Evolutionary conservation across 345 rosid genomes (phyloP).

Genomic region (Salix caprea): DNA sequence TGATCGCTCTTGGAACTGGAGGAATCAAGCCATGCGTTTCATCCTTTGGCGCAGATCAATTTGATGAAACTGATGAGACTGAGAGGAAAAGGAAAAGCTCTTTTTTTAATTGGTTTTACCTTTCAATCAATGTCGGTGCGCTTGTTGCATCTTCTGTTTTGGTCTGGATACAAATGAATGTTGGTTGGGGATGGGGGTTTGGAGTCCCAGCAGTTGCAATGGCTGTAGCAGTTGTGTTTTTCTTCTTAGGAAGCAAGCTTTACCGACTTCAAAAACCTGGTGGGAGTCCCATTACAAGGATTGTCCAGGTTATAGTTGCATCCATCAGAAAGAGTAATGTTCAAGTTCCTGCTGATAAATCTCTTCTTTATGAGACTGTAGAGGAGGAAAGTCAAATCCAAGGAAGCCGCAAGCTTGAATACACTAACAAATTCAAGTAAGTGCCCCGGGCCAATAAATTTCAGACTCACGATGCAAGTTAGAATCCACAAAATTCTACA

Average conservation of each 20-base stretch:
- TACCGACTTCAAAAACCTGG: constrained; percentile 83
- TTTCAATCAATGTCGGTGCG: constrained; percentile 84
- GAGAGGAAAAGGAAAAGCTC: constrained; percentile 82
- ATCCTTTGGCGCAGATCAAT: constrained; percentile 95
- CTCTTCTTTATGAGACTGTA: constrained; percentile 64
- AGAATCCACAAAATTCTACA: not conserved
- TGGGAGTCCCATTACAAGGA: constrained; percentile 88
- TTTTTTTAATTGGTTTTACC: constrained; percentile 96
- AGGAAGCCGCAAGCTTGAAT: constrained; percentile 82
- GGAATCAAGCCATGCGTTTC: constrained; percentile 98
- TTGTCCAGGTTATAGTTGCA: constrained; percentile 74
- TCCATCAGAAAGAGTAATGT: constrained; percentile 60
- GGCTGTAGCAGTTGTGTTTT: constrained; percentile 73
- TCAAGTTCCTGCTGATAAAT: constrained; percentile 62
- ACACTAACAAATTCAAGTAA: constrained; percentile 65
- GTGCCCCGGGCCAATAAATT: not conserved
- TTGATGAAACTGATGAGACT: constrained; percentile 69
- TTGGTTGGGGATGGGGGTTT: constrained; percentile 97
- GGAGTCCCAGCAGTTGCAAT: constrained; percentile 83
- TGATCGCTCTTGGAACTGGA: constrained; percentile 94
- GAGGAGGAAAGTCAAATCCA: constrained; percentile 62
- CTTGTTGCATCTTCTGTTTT: constrained; percentile 80
- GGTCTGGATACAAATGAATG: constrained; percentile 96
- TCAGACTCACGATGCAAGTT: not conserved
- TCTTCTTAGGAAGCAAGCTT: constrained; percentile 64